Evolutionary conservation across 148 eudicot species (phyloP).

Genomic region (Nepenthes mirabilis): DNA sequence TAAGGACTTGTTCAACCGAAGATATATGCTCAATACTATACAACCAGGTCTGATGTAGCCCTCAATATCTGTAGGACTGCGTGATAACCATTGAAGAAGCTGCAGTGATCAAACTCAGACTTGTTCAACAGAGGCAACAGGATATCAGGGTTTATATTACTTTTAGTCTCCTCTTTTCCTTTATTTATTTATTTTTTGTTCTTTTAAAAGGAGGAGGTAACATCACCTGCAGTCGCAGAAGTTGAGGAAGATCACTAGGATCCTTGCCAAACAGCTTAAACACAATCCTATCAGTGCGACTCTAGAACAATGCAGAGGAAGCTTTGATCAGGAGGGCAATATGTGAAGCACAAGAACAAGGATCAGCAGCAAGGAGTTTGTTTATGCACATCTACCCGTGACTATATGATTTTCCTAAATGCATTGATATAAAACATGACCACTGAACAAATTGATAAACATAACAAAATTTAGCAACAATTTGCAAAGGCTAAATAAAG

Average conservation of each 20-base stretch:
- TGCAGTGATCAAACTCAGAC: slow-evolving; percentile 15
- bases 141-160: neutral
- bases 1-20: slow-evolving; percentile 44
- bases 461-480: no score
- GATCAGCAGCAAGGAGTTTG: neutral
- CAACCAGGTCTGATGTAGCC: slow-evolving; percentile 98
- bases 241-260: slow-evolving; percentile 71
- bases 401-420: no score
- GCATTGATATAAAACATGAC: no score
- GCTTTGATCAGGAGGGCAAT: neutral
- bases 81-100: slow-evolving; percentile 88
- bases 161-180: neutral
- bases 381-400: neutral
- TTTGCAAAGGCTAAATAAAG: no score
- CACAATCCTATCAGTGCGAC: slow-evolving; percentile 83
- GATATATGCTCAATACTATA: slow-evolving; percentile 67
- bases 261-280: slow-evolving; percentile 92
- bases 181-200: neutral
- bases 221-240: slow-evolving; percentile 59
- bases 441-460: no score
- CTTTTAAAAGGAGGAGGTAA: neutral
- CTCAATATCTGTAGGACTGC: slow-evolving; percentile 84
- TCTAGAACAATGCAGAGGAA: slow-evolving; percentile 20
- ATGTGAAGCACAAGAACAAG: neutral
- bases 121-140: slow-evolving; percentile 3